Evolutionary conservation across 768 basidiomycete genomes (phyloP).

Genomic region (Trametes sanguinea): DNA sequence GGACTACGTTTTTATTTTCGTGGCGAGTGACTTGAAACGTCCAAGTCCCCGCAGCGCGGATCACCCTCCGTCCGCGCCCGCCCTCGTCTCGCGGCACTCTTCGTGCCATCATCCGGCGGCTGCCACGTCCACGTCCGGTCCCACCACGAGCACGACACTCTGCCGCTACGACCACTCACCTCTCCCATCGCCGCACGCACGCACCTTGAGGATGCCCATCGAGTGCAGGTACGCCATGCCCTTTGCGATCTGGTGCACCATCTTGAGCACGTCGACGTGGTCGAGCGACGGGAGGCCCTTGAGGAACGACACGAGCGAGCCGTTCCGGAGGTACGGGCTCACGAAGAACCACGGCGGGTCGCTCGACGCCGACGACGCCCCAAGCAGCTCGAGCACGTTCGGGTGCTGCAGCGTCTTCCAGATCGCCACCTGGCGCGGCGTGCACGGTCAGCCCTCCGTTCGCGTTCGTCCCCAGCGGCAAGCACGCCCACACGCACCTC

Average conservation of each 20-base stretch:
- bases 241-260: conserved; percentile 72
- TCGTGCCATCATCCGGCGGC: no score
- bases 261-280: conserved; percentile 52
- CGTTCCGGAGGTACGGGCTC: conserved; percentile 68
- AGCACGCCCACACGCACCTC: conserved; percentile 21
- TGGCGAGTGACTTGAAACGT: no score
- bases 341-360: conserved; percentile 55
- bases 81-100: no score
- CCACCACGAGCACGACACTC: no score
- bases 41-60: no score
- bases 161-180: no score
- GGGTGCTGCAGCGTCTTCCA: conserved; percentile 72
- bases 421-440: conserved; percentile 35
- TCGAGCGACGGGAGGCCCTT: conserved; percentile 36
- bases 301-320: conserved; percentile 63
- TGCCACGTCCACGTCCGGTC: no score
- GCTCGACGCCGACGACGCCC: conserved; percentile 71
- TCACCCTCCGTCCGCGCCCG: no score
- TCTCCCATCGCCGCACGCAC: no score
- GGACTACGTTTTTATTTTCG: no score
- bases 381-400: conserved; percentile 72
- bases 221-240: conserved; percentile 83
- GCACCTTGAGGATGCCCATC: conserved; percentile 69
- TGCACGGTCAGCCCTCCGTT: neutral
- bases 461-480: no score